phyloP scores from a whole-genome alignment of 345 rosid species.

The Tarenaya hassleriana region DNA sequence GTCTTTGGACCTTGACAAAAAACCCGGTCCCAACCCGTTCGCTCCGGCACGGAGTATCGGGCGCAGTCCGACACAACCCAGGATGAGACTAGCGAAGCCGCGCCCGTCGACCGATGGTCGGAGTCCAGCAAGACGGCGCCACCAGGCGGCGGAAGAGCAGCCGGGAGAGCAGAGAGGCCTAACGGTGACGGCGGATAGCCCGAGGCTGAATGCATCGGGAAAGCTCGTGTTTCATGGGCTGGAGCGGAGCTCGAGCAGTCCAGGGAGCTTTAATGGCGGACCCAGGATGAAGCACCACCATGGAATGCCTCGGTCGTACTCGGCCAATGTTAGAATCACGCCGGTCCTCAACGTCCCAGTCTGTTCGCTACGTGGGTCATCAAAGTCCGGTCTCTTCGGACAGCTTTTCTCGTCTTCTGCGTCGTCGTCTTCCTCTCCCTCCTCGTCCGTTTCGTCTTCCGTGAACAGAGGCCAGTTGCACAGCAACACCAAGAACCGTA shows the following conservation, averaged over 20 bases:
- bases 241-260: conserved; percentile 96
- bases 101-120: conserved; percentile 69
- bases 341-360: conserved; percentile 88
- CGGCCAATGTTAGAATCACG: conserved; percentile 66
- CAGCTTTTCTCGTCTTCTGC: conserved; percentile 52
- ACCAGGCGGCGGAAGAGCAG: conserved; percentile 26
- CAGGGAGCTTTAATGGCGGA: conserved; percentile 41
- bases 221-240: conserved; percentile 80
- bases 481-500: conserved; percentile 24
- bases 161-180: conserved; percentile 44
- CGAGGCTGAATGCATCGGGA: conserved; percentile 89
- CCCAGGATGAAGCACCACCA: conserved; percentile 14
- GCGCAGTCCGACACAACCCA: conserved; percentile 43
- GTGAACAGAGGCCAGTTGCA: conserved; percentile 24
- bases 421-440: conserved; percentile 25
- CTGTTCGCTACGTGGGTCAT: conserved; percentile 46
- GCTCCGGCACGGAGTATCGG: conserved; percentile 43
- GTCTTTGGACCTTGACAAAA: conserved; percentile 38
- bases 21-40: conserved; percentile 32
- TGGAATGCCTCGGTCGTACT: conserved; percentile 90
- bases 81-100: conserved; percentile 34
- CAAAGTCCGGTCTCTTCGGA: conserved; percentile 47
- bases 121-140: conserved; percentile 45
- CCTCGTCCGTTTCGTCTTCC: conserved; percentile 33
- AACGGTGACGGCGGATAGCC: conserved; percentile 75